These are phyloP conservation scores for Punica granatum DNA, from an alignment of 345 rosid genomes.

Conservation along the genomic window DNA sequence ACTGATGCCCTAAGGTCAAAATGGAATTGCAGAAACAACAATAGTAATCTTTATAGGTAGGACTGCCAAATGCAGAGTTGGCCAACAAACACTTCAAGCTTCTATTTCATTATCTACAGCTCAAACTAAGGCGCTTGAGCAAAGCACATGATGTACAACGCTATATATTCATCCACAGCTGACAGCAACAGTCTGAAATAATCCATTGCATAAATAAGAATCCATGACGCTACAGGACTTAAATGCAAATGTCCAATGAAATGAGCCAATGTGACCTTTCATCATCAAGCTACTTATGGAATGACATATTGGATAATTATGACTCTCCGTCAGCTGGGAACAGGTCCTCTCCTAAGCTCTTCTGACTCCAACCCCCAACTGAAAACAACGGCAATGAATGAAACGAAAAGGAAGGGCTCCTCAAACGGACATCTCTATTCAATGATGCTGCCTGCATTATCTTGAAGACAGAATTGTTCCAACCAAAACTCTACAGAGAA, in stretches of 20 bases:
- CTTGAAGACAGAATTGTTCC: neutral
- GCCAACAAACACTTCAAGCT: constrained; percentile 41
- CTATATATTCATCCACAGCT: neutral
- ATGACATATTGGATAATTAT: constrained; percentile 15
- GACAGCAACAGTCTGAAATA: neutral
- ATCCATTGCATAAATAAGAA: neutral
- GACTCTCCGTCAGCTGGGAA: constrained; percentile 6
- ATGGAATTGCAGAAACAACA: neutral
- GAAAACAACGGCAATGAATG: constrained; percentile 8
- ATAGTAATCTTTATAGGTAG: constrained; percentile 4
- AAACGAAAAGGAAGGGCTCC: neutral
- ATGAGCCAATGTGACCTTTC: neutral
- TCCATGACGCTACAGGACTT: neutral
- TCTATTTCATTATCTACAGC: constrained; percentile 28
- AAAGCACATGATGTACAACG: neutral
- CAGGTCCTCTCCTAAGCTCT: neutral
- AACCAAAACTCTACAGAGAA: neutral
- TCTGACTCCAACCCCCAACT: constrained; percentile 7
- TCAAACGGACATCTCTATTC: neutral
- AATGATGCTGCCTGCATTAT: neutral
- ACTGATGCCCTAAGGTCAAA: constrained; percentile 2
- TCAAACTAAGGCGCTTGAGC: neutral
- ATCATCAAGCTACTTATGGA: constrained; percentile 8
- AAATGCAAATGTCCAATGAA: constrained; percentile 1
- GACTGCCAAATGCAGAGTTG: constrained; percentile 26